Evolutionary conservation across 2,329 filamentous ascomycete species (phyloP).

Genomic region (Colletotrichum eremochloae): DNA sequence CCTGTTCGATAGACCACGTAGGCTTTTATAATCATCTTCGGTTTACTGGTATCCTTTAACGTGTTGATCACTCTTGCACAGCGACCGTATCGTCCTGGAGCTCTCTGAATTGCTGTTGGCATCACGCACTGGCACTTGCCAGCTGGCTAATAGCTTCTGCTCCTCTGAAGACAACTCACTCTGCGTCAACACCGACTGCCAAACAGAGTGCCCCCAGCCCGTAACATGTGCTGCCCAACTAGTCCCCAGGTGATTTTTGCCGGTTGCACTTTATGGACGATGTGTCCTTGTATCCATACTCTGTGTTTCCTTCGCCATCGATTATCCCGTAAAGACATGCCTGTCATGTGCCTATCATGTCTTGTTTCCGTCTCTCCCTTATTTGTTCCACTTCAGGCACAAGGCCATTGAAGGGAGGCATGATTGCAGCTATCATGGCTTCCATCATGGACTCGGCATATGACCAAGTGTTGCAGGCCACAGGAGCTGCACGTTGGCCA

Average conservation of each 20-base stretch:
- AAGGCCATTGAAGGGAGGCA: background rate
- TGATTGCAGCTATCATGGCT: background rate
- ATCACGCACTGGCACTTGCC: background rate
- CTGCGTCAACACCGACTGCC: background rate
- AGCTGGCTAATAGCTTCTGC: background rate
- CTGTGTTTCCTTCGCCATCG: background rate
- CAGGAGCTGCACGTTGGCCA: constrained; percentile 7
- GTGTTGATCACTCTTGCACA: background rate
- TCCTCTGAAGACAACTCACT: background rate
- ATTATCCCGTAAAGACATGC: background rate
- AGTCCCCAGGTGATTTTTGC: background rate
- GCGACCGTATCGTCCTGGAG: background rate
- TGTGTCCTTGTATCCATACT: background rate
- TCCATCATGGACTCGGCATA: background rate
- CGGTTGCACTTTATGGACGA: background rate
- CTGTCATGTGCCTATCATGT: background rate
- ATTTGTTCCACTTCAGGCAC: background rate
- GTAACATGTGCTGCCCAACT: background rate
- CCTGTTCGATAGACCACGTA: background rate
- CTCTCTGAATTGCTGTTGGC: background rate
- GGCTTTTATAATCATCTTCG: background rate
- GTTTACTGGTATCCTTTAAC: background rate
- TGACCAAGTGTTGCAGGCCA: constrained; percentile 10
- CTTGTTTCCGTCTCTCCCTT: background rate
- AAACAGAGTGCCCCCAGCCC: background rate